Evolutionary conservation across 768 basidiomycete species (phyloP), one percentile per base, ranked within the genome.

Genomic region (Termitomyces sp.): DNA sequence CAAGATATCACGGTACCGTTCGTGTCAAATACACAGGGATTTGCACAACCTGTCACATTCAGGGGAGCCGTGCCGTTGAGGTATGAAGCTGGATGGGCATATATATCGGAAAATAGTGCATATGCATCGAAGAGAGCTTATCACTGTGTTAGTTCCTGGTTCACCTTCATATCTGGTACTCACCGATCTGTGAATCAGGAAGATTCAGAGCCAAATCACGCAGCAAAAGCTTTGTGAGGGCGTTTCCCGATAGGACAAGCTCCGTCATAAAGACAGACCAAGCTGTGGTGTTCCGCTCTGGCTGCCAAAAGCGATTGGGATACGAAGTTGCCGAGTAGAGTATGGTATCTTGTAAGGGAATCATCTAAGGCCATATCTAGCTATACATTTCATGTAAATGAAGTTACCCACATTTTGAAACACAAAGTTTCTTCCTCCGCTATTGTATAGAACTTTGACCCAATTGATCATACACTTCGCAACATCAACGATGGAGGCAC

Each of bases 371-470:
- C 36, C 13, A 9, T 15, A 25, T 25, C 12, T 0, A 13, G 9
- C 39, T n/a, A 40, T 7, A 22, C 31, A 41, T 9, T 6, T 35
- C 11, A 7, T 31, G 12, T 20, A 15, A 47, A 50, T 9, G 1
- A 10, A 47, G 35, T 12, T n/a, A 63, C 81, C 68, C 55, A 84
- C 86, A 58, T 86, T 87, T 58, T 85, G 83, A 70, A 88, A 83
- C 50, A 88, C 64, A 63, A 88, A 86, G 61, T 88, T 85, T 40
- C 85, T 73, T 3, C 82, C 85, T 3, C 86, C 86, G 44, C 67
- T 74, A 9, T 75, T 62, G 61, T 86, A 85, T 27, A 88, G 63
- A 2, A 70, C 70, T 56, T 74, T 79, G 27, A 88, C 73, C 78
- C 82, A 86, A 43, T 83, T 78, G 3, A 86, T 69, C 64, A 80